Evolutionary conservation across 257 asterid genomes (phyloP), one percentile per base, ranked within the genome.

Genomic region (Scutellaria minor): DNA sequence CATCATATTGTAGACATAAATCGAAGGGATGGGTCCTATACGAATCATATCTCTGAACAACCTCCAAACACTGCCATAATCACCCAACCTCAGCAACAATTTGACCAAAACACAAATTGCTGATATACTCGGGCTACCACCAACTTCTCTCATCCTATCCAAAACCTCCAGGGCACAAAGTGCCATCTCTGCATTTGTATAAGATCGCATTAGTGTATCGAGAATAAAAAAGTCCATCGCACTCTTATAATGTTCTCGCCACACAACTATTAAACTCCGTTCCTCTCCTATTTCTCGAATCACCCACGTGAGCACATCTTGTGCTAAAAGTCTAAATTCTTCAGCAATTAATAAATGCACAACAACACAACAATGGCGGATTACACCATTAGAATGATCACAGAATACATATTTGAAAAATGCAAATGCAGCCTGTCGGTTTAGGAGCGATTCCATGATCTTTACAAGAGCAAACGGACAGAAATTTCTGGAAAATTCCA

Each of bases 161-260:
- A 83, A 73, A 77, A 91, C 85, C 80, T 86, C 90, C 81, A 86
- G 56, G 47, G 96, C 96, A 69, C 74, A 75, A 37, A 75, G 72
- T 72, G 80, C 59, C 96, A 91, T 89, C 75, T 78, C 93, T 3
- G 85, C 91, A 27, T 85, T 82, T 46, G 95, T 69, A 80, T 91
- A 94, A 1, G 96, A 83, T 59, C 96, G 86, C 97, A 91, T 88
- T 41, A 94, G 81, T 1, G 97, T 70, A 87, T 94, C 90, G 39
- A 94, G 92, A 76, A 91, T 81, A 0, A 80, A 84, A 72, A 85
- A 87, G 66, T 87, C 90, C 8, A 79, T 62, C 37, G 77, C 81
- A 58, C 67, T 78, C 71, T 70, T 78, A 50, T 22, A 60, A 51
- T 80, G 75, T 65, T 82, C 85, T 59, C 78, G 64, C 97, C 95